These are phyloP conservation scores for Coemansia sp. DNA, from an alignment of 192 early-diverging fungal species.

Conservation along the genomic window DNA sequence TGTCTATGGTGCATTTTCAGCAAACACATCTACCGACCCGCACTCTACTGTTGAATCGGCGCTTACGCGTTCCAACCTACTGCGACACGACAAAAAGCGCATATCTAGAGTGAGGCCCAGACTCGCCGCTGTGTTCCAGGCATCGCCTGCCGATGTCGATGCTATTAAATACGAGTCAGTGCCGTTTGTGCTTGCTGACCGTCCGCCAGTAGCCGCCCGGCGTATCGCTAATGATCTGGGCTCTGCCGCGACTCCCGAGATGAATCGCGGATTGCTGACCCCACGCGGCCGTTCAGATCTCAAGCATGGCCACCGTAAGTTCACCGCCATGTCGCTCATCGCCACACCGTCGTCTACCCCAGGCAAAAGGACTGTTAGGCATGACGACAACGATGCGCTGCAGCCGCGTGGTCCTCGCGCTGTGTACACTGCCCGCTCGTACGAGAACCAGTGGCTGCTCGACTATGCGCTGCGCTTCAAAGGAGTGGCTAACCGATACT, in stretches of 20 bases:
- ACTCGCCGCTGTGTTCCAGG: conserved; percentile 32
- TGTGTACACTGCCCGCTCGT: conserved; percentile 39
- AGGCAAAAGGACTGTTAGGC: neutral
- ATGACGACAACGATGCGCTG: conserved; percentile 17
- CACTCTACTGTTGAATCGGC: conserved; percentile 19
- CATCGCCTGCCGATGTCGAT: conserved; percentile 24
- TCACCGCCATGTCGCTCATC: conserved; percentile 45
- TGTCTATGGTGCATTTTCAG: conserved; percentile 24
- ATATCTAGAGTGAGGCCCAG: conserved; percentile 21
- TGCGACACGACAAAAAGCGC: conserved; percentile 29
- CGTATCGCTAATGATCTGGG: conserved; percentile 14
- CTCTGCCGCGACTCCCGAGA: conserved; percentile 25
- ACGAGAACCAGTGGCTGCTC: conserved; percentile 54
- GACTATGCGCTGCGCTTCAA: conserved; percentile 24
- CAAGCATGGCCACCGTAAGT: conserved; percentile 48
- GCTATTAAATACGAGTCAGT: conserved; percentile 15
- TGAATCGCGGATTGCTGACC: conserved; percentile 45
- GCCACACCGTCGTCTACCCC: conserved; percentile 7
- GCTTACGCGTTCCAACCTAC: conserved; percentile 21
- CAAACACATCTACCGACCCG: conserved; percentile 9
- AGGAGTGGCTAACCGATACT: conserved; percentile 26
- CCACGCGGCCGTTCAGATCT: conserved; percentile 53
- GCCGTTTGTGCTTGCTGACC: conserved; percentile 3
- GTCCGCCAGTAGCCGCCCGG: neutral
- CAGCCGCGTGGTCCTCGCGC: conserved; percentile 43